Base-by-base conservation (phyloP, 192 early-diverging fungal species). In the Umbelopsis vinacea region DNA sequence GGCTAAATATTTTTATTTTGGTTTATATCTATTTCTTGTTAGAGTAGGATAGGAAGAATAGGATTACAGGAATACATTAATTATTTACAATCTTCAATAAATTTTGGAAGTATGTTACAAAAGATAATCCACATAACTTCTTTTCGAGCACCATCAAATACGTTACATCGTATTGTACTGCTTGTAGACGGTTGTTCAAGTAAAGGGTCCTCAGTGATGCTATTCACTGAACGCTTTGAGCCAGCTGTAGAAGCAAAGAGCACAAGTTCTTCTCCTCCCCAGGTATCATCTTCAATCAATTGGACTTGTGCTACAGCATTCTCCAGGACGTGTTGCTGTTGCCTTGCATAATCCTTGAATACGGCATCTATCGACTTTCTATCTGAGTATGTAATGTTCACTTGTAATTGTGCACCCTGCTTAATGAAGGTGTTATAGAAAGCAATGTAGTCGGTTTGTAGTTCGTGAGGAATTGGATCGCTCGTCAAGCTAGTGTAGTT, bases 121-220 rank as follows among this genome's bases (percentile, higher is more conserved):
- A 72, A 72, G 2, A 72, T 66, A 2, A 66, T 72, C 57, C 57
- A 72, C 46, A 72, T 66, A 21, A 72, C 71, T 47, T 72, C 71
- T 17, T 72, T 72, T 23, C 60, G 33, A 4, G 71, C 57, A 10
- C 19, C 23, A 10, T 72, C 71, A 48, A 72, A 66, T 19, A 63
- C 33, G 26, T 19, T 63, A 26, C 57, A 63, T 2, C 24, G 57
- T 6, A 63, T 63, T 11, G 15, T 6, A 11, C 29, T 33, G 5
- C 19, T 26, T 37, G 10, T 14, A 4, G 14, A 37, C 57, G 23
- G 17, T 17, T 63, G 29, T 15, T 17, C 33, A 26, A 35, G 9
- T 11, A 72, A 19, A 3, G 11, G 21, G 7, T 63, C 57, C 9
- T 57, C 54, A 24, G 11, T 29, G 12, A 72, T 3, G 2, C 26